A percentile compares a stretch with the other conserved stretches of the same genome.
These are phyloP conservation scores for Delitschia confertaspora DNA, from an alignment of 495 filamentous ascomycete species.

Conservation along the genomic window DNA sequence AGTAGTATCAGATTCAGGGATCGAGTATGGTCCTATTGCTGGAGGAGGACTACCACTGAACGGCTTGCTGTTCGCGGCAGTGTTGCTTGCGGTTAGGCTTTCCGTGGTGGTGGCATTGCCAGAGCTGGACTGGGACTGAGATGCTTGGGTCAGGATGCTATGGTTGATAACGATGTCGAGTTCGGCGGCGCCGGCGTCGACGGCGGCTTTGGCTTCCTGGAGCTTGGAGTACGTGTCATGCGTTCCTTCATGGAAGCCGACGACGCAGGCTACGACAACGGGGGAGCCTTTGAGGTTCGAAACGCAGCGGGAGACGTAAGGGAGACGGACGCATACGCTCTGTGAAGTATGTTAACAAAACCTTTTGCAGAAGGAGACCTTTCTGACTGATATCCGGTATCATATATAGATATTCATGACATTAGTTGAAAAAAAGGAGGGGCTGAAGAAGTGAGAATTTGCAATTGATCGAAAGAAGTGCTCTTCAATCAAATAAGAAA, in stretches of 20 bases:
- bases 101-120: constrained; percentile 10
- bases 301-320: constrained; percentile 46
- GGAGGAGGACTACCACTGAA: neutral
- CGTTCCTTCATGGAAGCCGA: constrained; percentile 61
- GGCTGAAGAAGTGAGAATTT: neutral
- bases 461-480: neutral
- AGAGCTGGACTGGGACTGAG: neutral
- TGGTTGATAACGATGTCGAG: constrained; percentile 63
- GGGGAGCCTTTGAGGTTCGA: constrained; percentile 42
- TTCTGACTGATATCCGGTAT: neutral
- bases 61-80: constrained; percentile 18
- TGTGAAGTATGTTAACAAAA: constrained; percentile 19
- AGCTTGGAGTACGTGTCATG: constrained; percentile 46
- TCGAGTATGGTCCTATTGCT: constrained; percentile 19
- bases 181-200: constrained; percentile 51
- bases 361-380: neutral
- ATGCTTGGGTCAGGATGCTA: constrained; percentile 39
- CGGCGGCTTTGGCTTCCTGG: constrained; percentile 36
- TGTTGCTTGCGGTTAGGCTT: constrained; percentile 16
- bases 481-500: neutral
- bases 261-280: constrained; percentile 52
- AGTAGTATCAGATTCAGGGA: neutral
- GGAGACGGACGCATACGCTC: constrained; percentile 51
- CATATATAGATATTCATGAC: neutral
- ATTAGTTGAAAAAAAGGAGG: neutral